Evolutionary conservation across 1,139 yeast genomes (phyloP).

Genomic region (Pichia sp.): DNA sequence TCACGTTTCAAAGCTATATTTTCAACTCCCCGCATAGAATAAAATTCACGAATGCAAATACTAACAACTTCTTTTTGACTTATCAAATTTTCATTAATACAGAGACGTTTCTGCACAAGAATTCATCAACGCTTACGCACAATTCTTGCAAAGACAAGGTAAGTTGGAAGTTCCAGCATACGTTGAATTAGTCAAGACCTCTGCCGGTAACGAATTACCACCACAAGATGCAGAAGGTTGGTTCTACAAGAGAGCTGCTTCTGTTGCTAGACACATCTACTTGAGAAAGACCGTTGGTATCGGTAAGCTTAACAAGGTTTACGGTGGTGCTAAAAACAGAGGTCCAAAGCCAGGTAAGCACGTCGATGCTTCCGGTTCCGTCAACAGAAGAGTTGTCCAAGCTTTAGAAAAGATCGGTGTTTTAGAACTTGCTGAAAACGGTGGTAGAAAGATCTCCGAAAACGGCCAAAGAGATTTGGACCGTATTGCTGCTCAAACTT

Average conservation of each 20-base stretch:
- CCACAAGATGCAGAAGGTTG: conserved; percentile 99
- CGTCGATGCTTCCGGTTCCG: conserved; percentile 98
- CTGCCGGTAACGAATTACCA: conserved; percentile 98
- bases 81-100: conserved; percentile 22
- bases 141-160: conserved; percentile 99
- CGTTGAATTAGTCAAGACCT: conserved; percentile 99
- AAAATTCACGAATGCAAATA: neutral
- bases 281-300: conserved; percentile 99
- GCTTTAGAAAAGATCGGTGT: conserved; percentile 98
- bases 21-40: no score
- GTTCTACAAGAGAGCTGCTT: conserved; percentile 99
- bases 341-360: conserved; percentile 99
- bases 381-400: conserved; percentile 98
- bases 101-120: conserved; percentile 99
- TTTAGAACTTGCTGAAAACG: conserved; percentile 93
- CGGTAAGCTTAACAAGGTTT: conserved; percentile 96
- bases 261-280: conserved; percentile 99
- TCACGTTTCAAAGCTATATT: no score
- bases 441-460: conserved; percentile 99
- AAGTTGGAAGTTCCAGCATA: conserved; percentile 99
- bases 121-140: conserved; percentile 99
- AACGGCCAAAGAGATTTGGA: conserved; percentile 99
- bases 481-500: conserved; percentile 99
- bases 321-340: conserved; percentile 99
- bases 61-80: conserved; percentile 12